Evolutionary conservation across 2,329 filamentous ascomycete species (phyloP), one percentile per base, ranked within the genome.

Genomic region (Ophiostoma piceae): DNA sequence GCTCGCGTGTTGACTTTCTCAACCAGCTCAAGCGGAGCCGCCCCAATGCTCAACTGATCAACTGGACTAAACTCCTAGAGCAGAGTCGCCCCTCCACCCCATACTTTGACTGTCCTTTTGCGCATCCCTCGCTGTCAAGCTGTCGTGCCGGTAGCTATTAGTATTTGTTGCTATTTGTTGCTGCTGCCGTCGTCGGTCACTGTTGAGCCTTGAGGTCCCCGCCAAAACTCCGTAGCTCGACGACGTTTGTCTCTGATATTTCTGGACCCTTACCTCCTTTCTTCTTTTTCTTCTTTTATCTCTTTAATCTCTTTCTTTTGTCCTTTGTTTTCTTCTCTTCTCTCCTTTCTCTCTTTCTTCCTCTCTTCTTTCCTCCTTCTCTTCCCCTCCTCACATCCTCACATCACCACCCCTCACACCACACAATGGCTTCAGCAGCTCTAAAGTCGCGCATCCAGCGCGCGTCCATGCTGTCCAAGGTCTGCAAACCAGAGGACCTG

Each of bases 391-490:
- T 8, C 37, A 66, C 14, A 43, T 19, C n/a, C 41, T 43, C 39
- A 51, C 39, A 26, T 47, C 35, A 67, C 26, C 22, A 19, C 39
- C 7, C 22, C 57, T 8, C 67, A n/a, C n/a, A n/a, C 41, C 60
- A 19, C 16, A 37, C 81, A 51, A 77, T 85, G 74, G 90, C 89
- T 73, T 92, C 91, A 67, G 89, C 90, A 68, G 86, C 92, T 71
- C 83, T 96, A 76, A 91, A 89, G 82, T 87, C 88, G 76, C 90
- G 92, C 75, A 84, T 95, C 73, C 84, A 88, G 75, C 87, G 91
- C 74, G 89, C 92, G 29, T 90, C 90, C 60, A 88, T 94, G 79
- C 84, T 96, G 70, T 89, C 88, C 76, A 96, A 94, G 84, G 83
- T 96, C 71, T 88, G 89, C 75, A 88, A 88, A 75, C 87, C 92